Conservation (phyloP, 352 stramenopile species). For the Globisporangium echinulatum region DNA sequence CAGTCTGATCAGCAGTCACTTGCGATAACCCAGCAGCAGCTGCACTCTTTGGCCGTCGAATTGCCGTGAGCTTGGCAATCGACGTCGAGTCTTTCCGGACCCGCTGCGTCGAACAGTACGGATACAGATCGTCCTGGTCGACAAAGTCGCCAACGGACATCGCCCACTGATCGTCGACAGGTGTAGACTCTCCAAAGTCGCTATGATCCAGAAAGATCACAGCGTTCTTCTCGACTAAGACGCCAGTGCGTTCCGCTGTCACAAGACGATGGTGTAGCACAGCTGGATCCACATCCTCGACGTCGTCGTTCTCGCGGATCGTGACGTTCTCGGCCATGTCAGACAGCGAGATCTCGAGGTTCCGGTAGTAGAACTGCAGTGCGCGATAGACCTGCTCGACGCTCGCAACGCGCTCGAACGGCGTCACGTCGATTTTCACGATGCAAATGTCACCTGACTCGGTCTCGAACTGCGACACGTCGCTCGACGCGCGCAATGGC, state of each 20-base stretch:
- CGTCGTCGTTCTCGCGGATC: slow-evolving; percentile 16
- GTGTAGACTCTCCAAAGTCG: not conserved
- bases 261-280: slow-evolving; percentile 7
- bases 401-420: slow-evolving; percentile 22
- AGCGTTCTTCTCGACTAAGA: slow-evolving; percentile 3
- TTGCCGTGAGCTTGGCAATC: slow-evolving; percentile 3
- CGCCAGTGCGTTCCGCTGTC: not conserved
- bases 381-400: slow-evolving; percentile 35
- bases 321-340: slow-evolving; percentile 15
- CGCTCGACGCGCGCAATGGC: slow-evolving; percentile 20
- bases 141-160: slow-evolving; percentile 8
- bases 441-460: slow-evolving; percentile 33
- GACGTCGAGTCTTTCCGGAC: slow-evolving; percentile 20
- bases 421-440: slow-evolving; percentile 36
- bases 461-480: slow-evolving; percentile 38
- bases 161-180: slow-evolving; percentile 2
- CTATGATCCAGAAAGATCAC: slow-evolving; percentile 12
- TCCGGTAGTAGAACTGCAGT: slow-evolving; percentile 30
- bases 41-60: no score
- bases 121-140: slow-evolving; percentile 14
- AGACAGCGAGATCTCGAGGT: slow-evolving; percentile 53
- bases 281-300: not conserved
- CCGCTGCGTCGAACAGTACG: slow-evolving; percentile 8
- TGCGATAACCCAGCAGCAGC: no score
- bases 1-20: no score